Conservation (phyloP, 75 land plant species). For the Pinus taeda region DNA sequence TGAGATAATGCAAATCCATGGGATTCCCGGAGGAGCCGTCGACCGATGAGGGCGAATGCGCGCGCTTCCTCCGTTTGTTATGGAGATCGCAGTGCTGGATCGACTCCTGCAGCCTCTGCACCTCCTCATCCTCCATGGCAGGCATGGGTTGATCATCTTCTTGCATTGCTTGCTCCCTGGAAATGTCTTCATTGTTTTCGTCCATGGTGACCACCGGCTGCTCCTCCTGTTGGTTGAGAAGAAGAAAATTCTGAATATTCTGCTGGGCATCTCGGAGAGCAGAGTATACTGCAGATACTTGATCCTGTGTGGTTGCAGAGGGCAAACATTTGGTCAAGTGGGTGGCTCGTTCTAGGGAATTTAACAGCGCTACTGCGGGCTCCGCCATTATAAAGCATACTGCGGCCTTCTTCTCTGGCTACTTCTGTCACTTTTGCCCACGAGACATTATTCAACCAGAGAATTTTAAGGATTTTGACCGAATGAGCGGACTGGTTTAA, state of each 20-base stretch:
- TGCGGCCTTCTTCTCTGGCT: no score
- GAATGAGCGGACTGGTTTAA: no score
- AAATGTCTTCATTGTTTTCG: not conserved
- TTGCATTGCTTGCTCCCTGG: not conserved
- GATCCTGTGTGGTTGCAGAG: not conserved
- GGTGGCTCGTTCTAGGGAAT: constrained; percentile 1
- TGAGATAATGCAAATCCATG: not conserved
- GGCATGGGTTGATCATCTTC: constrained; percentile 4
- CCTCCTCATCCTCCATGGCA: not conserved
- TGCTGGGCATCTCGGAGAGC: constrained; percentile 2
- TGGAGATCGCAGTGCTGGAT: not conserved
- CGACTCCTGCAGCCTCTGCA: constrained; percentile 8
- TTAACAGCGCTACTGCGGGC: not conserved
- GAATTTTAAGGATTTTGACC: no score
- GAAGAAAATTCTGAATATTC: constrained; percentile 3
- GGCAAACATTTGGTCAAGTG: constrained; percentile 11
- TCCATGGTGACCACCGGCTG: not conserved
- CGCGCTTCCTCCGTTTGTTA: constrained; percentile 6
- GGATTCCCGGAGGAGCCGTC: not conserved
- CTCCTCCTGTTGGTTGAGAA: not conserved
- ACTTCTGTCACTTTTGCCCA: no score
- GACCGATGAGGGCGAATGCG: not conserved
- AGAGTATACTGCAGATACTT: not conserved
- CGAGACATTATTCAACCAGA: no score
- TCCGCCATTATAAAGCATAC: no score